Percentiles rank a stretch among this genome's conserved stretches.
Evolutionary conservation across 768 basidiomycete species (phyloP).

Genomic region (Kwoniella europaea): DNA sequence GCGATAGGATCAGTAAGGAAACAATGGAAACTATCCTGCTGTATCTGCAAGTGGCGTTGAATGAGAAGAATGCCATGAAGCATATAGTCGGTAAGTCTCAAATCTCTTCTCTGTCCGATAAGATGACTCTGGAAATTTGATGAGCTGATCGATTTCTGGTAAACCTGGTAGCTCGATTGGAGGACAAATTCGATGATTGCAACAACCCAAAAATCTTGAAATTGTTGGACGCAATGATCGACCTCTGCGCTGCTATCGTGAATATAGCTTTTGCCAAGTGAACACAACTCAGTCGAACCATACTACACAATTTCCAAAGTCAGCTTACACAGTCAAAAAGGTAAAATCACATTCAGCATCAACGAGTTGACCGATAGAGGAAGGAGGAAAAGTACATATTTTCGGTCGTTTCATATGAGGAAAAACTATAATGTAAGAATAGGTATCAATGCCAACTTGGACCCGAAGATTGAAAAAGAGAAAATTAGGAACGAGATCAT

Average conservation of each 20-base stretch:
- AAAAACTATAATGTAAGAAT: too few species aligned
- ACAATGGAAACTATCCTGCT: neutral
- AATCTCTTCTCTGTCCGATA: neutral
- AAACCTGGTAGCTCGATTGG: neutral
- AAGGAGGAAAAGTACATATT: too few species aligned
- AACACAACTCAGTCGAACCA: neutral
- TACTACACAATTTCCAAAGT: too few species aligned
- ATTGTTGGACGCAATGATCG: neutral
- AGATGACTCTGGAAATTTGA: neutral
- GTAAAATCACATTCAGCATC: neutral
- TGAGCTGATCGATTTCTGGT: neutral
- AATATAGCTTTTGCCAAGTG: neutral
- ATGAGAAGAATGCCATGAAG: neutral
- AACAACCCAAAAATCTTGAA: neutral
- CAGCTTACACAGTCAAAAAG: neutral
- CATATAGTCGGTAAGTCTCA: neutral
- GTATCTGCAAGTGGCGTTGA: too few species aligned
- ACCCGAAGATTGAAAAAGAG: too few species aligned
- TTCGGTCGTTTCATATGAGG: too few species aligned
- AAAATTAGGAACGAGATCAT: too few species aligned
- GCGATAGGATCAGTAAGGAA: neutral
- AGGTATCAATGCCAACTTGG: too few species aligned
- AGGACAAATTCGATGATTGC: conserved; percentile 1
- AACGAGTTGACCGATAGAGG: too few species aligned
- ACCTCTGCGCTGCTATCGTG: neutral